Evolutionary conservation across 169 alveolate genomes (phyloP).

Genomic region (Eimeria acervulina): DNA sequence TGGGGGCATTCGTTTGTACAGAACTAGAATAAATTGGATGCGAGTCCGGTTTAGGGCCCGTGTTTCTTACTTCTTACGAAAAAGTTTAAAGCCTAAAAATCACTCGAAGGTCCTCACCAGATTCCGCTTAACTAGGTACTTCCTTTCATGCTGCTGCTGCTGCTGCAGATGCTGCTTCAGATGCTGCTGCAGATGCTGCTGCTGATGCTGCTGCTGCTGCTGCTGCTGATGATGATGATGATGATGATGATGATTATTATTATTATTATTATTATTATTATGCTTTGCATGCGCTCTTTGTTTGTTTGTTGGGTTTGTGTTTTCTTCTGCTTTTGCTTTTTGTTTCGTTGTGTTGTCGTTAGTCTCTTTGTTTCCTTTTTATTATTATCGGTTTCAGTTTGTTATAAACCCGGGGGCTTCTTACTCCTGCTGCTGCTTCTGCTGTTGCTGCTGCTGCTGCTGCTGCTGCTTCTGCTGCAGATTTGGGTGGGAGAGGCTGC

Average conservation of each 20-base stretch:
- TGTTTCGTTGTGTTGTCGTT: too few species aligned
- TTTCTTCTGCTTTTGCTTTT: too few species aligned
- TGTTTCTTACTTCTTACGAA: constrained; percentile 7
- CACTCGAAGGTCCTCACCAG: constrained; percentile 62
- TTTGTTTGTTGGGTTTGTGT: neutral
- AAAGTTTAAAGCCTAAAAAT: constrained; percentile 33
- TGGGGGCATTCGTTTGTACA: neutral
- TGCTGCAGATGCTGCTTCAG: too few species aligned
- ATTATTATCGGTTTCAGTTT: neutral
- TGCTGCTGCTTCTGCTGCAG: constrained; percentile 9
- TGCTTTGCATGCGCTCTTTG: neutral
- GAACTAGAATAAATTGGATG: constrained; percentile 48
- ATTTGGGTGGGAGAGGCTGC: constrained; percentile 75
- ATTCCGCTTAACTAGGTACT: constrained; percentile 48
- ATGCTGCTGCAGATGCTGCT: neutral
- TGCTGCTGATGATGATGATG: neutral
- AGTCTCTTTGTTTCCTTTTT: too few species aligned
- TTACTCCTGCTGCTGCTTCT: neutral
- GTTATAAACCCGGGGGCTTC: neutral
- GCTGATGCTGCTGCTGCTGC: constrained; percentile 24
- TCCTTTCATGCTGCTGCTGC: neutral
- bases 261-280: too few species aligned
- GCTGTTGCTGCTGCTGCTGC: neutral
- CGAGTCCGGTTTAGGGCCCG: constrained; percentile 46
- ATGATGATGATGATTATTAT: neutral